phyloP scores from a whole-genome alignment of 306 rosid genomes.

The Canavalia ensiformis region DNA sequence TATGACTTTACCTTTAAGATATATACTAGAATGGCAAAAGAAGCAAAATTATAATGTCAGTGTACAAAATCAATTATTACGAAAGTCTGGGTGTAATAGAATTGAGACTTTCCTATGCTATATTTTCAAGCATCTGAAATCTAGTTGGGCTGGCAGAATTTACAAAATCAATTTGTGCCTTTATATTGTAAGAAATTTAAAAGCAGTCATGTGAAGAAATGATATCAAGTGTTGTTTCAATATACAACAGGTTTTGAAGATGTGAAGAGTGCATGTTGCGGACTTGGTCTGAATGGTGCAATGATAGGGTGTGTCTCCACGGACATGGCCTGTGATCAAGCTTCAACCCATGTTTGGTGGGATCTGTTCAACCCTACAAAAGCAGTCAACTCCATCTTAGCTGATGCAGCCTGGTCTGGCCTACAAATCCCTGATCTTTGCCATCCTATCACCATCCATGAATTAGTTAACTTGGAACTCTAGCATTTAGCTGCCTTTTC shows the following conservation, averaged over 20 bases:
- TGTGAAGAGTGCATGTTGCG: constrained; percentile 75
- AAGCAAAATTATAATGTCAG: background rate
- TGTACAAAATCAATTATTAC: background rate
- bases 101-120: background rate
- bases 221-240: background rate
- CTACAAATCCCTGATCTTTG: constrained; percentile 63
- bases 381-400: constrained; percentile 75
- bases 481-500: constrained; percentile 22
- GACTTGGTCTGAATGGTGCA: constrained; percentile 75
- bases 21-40: background rate
- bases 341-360: constrained; percentile 80
- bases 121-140: constrained; percentile 1
- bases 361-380: constrained; percentile 77
- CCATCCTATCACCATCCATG: constrained; percentile 63
- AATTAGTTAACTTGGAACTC: constrained; percentile 50
- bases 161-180: background rate
- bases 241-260: constrained; percentile 63
- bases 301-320: constrained; percentile 77
- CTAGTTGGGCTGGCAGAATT: background rate
- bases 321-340: constrained; percentile 67
- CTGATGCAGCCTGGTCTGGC: constrained; percentile 79
- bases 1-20: background rate
- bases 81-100: background rate
- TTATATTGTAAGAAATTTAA: background rate
- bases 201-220: constrained; percentile 3